A percentile compares a stretch with the other conserved stretches of the same genome.
These are phyloP conservation scores for Aspergillus awamori DNA, from an alignment of 2,329 filamentous ascomycete genomes.

Conservation along the genomic window DNA sequence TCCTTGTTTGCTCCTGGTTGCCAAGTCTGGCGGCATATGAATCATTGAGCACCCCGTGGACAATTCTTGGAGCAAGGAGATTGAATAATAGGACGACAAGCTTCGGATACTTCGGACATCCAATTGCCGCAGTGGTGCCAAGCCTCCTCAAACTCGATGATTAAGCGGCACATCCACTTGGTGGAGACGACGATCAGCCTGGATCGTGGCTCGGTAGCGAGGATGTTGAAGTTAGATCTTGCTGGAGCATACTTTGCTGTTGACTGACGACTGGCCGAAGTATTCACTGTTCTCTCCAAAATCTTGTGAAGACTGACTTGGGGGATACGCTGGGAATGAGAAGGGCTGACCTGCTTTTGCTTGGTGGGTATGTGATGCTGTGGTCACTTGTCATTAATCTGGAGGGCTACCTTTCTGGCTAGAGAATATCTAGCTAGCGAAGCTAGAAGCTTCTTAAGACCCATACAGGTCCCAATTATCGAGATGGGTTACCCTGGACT, in stretches of 20 bases:
- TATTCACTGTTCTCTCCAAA: too few relatives aligned
- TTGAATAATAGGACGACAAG: not conserved
- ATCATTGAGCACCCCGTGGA: not conserved
- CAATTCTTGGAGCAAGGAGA: not conserved
- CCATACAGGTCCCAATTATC: not conserved
- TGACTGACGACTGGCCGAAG: not conserved
- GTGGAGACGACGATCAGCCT: not conserved
- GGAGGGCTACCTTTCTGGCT: too few relatives aligned
- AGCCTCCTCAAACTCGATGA: not conserved
- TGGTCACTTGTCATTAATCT: too few relatives aligned
- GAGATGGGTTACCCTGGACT: not conserved
- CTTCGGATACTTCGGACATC: not conserved
- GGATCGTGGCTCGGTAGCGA: not conserved
- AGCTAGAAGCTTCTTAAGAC: not conserved
- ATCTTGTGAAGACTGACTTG: too few relatives aligned
- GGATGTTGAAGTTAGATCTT: not conserved
- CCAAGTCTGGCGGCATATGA: not conserved
- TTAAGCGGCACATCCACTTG: not conserved
- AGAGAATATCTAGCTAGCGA: not conserved
- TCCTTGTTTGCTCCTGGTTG: not conserved
- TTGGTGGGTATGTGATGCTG: too few relatives aligned
- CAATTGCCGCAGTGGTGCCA: not conserved
- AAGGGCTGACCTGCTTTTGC: too few relatives aligned
- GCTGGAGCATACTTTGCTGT: not conserved
- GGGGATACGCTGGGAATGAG: too few relatives aligned